These are phyloP conservation scores for Agrocybe praecox DNA, from an alignment of 768 basidiomycete genomes.

Conservation along the genomic window DNA sequence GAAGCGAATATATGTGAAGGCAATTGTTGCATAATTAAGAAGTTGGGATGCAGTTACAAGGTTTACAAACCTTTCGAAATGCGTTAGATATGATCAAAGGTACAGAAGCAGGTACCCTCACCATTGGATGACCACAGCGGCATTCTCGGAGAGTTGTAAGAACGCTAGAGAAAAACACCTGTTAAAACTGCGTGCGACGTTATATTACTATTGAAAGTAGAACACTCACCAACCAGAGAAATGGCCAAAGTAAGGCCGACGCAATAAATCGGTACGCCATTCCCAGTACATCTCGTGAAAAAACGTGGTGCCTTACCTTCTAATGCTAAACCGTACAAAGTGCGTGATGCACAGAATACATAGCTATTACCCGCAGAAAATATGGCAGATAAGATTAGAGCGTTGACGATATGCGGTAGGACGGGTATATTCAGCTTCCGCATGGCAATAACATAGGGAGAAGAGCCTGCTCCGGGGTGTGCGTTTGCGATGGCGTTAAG, in stretches of 20 bases:
- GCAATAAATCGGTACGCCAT: conserved; percentile 61
- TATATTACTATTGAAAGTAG: no score
- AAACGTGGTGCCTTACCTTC: conserved; percentile 59
- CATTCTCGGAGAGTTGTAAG: conserved; percentile 49
- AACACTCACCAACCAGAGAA: conserved; percentile 35
- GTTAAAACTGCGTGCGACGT: not conserved
- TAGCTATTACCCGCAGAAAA: conserved; percentile 78
- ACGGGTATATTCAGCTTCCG: conserved; percentile 63
- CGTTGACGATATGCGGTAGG: conserved; percentile 75
- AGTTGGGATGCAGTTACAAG: conserved; percentile 51
- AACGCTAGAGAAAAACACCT: conserved; percentile 34
- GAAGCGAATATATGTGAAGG: conserved; percentile 51
- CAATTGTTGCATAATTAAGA: conserved; percentile 48
- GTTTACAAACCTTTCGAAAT: conserved; percentile 43
- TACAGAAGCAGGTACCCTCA: conserved; percentile 14
- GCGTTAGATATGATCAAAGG: not conserved
- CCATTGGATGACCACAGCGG: conserved; percentile 52
- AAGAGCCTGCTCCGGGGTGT: conserved; percentile 56
- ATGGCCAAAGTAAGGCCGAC: conserved; percentile 44
- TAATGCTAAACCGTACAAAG: conserved; percentile 56
- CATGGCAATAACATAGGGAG: conserved; percentile 89
- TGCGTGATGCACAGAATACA: conserved; percentile 61
- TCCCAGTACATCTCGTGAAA: conserved; percentile 53
- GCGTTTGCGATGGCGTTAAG: conserved; percentile 58
- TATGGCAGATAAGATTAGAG: conserved; percentile 62